A percentile compares a stretch with the other conserved stretches of the same genome.
Evolutionary conservation across 306 rosid genomes (phyloP).

Genomic region (Quercus alba): DNA sequence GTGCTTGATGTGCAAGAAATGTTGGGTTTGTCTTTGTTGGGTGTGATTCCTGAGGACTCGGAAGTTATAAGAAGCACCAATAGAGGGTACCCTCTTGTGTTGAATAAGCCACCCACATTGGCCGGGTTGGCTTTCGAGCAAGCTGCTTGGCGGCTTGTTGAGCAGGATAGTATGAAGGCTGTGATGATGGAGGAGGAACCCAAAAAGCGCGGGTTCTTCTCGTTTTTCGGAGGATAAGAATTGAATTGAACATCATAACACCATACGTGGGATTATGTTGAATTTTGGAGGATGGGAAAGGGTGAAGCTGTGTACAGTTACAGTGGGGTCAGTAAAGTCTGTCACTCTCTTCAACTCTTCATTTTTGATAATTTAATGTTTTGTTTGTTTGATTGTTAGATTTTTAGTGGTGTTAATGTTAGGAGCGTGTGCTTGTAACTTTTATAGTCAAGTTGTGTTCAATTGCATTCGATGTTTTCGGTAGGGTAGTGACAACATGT

Average conservation of each 20-base stretch:
- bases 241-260: background rate
- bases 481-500: background rate
- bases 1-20: conserved; percentile 96
- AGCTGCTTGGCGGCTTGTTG: conserved; percentile 99
- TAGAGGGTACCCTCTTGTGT: conserved; percentile 82
- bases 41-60: conserved; percentile 83
- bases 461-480: background rate
- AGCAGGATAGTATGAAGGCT: conserved; percentile 95
- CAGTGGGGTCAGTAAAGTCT: conserved; percentile 32
- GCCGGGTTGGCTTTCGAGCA: conserved; percentile 97
- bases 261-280: background rate
- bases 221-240: conserved; percentile 75
- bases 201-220: conserved; percentile 82
- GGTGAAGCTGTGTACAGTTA: conserved; percentile 49
- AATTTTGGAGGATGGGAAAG: background rate
- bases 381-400: conserved; percentile 15
- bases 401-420: conserved; percentile 2
- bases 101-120: conserved; percentile 92
- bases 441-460: background rate
- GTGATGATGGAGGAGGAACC: conserved; percentile 93
- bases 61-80: conserved; percentile 95
- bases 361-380: conserved; percentile 16
- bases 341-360: background rate
- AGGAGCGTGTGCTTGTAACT: background rate
- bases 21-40: conserved; percentile 84